Conservation (phyloP, 1,139 yeast species). For the Zygotorulaspora mrakii region DNA sequence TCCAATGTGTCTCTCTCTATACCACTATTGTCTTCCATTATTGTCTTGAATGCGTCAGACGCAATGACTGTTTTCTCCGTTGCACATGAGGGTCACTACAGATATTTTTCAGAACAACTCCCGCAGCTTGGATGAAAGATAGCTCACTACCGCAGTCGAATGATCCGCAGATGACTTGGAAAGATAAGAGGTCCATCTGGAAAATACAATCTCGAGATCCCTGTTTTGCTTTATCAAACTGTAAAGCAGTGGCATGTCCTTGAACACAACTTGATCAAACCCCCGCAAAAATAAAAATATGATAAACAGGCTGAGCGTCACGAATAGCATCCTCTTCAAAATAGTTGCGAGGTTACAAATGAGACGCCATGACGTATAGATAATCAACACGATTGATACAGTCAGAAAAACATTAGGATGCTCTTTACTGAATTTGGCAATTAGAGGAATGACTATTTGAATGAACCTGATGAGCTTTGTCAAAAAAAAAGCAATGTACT, state of each 20-base stretch:
- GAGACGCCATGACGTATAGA: conserved; percentile 14
- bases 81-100: neutral
- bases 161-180: conserved; percentile 14
- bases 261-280: conserved; percentile 14
- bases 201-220: conserved; percentile 14
- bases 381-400: conserved; percentile 7
- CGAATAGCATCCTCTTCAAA: conserved; percentile 10
- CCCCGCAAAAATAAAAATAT: conserved; percentile 18
- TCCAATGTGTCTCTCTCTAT: no score
- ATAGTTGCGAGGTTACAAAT: conserved; percentile 15
- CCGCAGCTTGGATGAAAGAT: conserved; percentile 1
- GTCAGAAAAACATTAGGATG: conserved; percentile 17
- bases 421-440: conserved; percentile 16
- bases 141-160: conserved; percentile 9
- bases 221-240: conserved; percentile 13
- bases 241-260: conserved; percentile 17
- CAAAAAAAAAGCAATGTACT: conserved; percentile 10
- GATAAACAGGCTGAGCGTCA: conserved; percentile 7
- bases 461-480: conserved; percentile 16
- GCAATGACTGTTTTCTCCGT: no score
- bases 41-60: no score
- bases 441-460: conserved; percentile 16
- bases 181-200: conserved; percentile 19
- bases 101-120: conserved; percentile 1
- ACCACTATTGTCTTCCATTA: no score